Evolutionary conservation across 2,329 filamentous ascomycete species (phyloP), one percentile per base, ranked within the genome.

Genomic region (Aspergillus sojae): DNA sequence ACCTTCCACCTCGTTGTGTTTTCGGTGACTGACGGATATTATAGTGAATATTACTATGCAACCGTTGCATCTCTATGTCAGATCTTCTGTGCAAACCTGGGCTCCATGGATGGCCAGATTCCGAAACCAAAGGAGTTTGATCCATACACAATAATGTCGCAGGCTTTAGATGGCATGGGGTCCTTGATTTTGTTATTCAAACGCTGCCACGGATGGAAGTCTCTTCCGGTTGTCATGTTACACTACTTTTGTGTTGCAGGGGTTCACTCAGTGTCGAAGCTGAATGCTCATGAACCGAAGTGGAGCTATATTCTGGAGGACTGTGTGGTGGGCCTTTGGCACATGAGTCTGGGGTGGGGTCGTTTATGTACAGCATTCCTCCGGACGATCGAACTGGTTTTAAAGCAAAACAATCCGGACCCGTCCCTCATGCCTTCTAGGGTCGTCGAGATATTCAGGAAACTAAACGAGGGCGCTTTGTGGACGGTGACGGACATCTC

Each of bases 261-360:
- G 4, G 63, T 72, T 5, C 67, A 70, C 45, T 59, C 68, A 4
- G 60, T 68, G 16, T 65, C 69, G 1, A 64, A 68, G 30, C 41
- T 71, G 3, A 34, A 60, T 14, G 36, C 58, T 4, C 28, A 57
- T 3, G 63, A 67, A 3, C 65, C 65, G 5, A 69, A 70, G 57
- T 70, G 70, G 70, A 62, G 58, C 32, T 58, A 67, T 7, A 65
- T 71, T 5, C 53, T 71, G 12, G 70, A 71, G 56, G 62, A 64
- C 53, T 69, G 68, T 21, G 70, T 70, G 19, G 60, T 71, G 4
- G 70, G 69, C 4, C 65, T 71, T 11, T 71, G 69, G 70, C 65
- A 71, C 46, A 67, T 71, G 65, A 70, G 68, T 58, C 60, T 71
- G 10, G 68, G 70, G 6, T 71, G 70, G 70, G 70, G 70, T 11